phyloP scores from a whole-genome alignment of 164 flowering plant species.

The Vitis cinerea region DNA sequence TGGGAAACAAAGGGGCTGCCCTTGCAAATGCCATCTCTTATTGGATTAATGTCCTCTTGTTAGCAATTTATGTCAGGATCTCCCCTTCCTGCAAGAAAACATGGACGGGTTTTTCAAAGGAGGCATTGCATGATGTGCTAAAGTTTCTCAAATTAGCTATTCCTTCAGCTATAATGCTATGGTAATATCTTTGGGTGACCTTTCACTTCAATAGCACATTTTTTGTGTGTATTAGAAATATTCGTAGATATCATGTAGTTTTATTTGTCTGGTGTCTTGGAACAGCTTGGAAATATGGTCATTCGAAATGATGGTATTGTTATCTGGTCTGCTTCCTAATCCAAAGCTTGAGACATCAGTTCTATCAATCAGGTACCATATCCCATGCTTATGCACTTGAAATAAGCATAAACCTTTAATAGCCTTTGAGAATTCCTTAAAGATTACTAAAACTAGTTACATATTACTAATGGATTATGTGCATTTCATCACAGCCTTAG shows the following conservation, averaged over 20 bases:
- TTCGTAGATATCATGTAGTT: background rate
- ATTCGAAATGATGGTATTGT: conserved; percentile 32
- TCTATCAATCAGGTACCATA: conserved; percentile 34
- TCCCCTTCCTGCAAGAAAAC: conserved; percentile 27
- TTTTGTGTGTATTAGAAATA: conserved; percentile 12
- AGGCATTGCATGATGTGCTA: conserved; percentile 23
- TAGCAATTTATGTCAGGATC: conserved; percentile 18
- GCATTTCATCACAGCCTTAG: conserved; percentile 17
- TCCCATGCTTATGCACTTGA: too few species aligned
- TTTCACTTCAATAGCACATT: too few species aligned
- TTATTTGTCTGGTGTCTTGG: background rate
- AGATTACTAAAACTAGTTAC: too few species aligned
- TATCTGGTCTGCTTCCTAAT: conserved; percentile 42
- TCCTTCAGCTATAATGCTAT: conserved; percentile 46
- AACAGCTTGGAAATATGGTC: conserved; percentile 44
- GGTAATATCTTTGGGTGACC: background rate
- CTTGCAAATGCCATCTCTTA: conserved; percentile 24
- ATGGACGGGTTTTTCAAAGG: conserved; percentile 35
- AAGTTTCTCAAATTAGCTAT: conserved; percentile 29
- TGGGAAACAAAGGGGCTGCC: conserved; percentile 34
- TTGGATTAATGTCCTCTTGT: conserved; percentile 22
- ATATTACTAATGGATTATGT: too few species aligned
- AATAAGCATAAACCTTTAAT: too few species aligned
- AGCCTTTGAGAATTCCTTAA: too few species aligned
- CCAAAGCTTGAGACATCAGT: conserved; percentile 43